Percentiles rank a stretch among this genome's conserved stretches.
These are phyloP conservation scores for Xylaria palmicola DNA, from an alignment of 495 filamentous ascomycete species.

Conservation along the genomic window DNA sequence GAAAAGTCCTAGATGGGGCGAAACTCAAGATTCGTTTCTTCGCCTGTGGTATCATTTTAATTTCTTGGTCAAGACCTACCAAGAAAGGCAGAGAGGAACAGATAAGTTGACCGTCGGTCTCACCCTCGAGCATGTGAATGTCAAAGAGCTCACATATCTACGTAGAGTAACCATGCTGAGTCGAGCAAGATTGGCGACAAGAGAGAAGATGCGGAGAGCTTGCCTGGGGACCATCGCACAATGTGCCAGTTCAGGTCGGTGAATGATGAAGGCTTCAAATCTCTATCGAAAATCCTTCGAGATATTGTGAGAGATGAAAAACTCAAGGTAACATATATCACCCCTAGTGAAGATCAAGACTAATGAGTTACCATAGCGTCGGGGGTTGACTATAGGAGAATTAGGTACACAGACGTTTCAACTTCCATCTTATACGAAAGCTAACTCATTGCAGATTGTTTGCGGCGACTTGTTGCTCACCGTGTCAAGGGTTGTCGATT, in stretches of 20 bases:
- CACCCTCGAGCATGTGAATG: neutral
- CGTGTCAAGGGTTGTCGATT: neutral
- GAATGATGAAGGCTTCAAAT: slow-evolving; percentile 29
- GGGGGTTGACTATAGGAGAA: slow-evolving; percentile 26
- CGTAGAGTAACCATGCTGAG: neutral
- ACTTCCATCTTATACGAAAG: neutral
- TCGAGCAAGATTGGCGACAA: slow-evolving; percentile 35
- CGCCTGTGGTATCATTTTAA: slow-evolving; percentile 11
- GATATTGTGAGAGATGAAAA: slow-evolving; percentile 8
- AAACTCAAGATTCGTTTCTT: slow-evolving; percentile 3
- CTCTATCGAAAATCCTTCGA: slow-evolving; percentile 11
- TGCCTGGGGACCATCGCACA: slow-evolving; percentile 30
- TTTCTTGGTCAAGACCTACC: slow-evolving; percentile 37
- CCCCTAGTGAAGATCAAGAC: neutral
- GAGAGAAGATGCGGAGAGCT: slow-evolving; percentile 32
- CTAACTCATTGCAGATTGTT: slow-evolving; percentile 1
- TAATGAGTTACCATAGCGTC: slow-evolving; percentile 13
- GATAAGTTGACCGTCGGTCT: slow-evolving; percentile 21
- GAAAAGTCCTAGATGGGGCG: slow-evolving; percentile 17
- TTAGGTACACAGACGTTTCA: slow-evolving; percentile 17
- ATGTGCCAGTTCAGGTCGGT: slow-evolving; percentile 32
- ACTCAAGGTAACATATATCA: neutral
- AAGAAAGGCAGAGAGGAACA: slow-evolving; percentile 26
- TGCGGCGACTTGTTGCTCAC: neutral
- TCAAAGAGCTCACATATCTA: neutral